A percentile compares a stretch with the other conserved stretches of the same genome.
These are phyloP conservation scores for Rosa lucieae DNA, from an alignment of 306 rosid species.

Conservation along the genomic window DNA sequence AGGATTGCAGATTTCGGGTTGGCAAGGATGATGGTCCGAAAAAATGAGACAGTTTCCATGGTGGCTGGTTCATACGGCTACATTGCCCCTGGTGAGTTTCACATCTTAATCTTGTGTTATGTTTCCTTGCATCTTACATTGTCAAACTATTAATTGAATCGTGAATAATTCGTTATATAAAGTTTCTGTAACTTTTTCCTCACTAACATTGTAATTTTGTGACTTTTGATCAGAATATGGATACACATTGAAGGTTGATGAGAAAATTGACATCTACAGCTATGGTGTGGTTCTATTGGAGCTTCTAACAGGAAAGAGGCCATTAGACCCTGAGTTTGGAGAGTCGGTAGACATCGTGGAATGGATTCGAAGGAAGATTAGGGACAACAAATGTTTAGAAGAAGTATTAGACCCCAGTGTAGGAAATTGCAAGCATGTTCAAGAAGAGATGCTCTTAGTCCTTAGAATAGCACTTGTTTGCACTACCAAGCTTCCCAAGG, in stretches of 20 bases:
- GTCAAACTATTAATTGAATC: too few species aligned
- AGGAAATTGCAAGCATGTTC: conserved; percentile 78
- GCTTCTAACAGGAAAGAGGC: conserved; percentile 81
- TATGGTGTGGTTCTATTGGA: conserved; percentile 90
- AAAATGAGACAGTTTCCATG: conserved; percentile 91
- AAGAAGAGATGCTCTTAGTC: conserved; percentile 91
- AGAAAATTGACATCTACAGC: conserved; percentile 89
- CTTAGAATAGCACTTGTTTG: conserved; percentile 85
- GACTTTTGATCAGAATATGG: conserved; percentile 69
- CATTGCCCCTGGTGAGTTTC: conserved; percentile 90
- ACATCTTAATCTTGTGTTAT: background rate
- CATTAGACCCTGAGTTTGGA: conserved; percentile 72
- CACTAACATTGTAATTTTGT: conserved; percentile 7
- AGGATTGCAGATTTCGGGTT: conserved; percentile 92
- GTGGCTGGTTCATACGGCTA: conserved; percentile 97
- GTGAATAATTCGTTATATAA: background rate
- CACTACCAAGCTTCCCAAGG: conserved; percentile 86
- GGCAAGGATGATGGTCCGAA: conserved; percentile 84
- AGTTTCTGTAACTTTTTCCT: background rate
- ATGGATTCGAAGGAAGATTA: conserved; percentile 73
- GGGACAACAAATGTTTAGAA: conserved; percentile 63
- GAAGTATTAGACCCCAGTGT: conserved; percentile 72
- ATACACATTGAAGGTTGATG: conserved; percentile 90
- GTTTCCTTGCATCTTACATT: background rate
- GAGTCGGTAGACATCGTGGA: conserved; percentile 81